Percentiles rank a stretch among this genome's conserved stretches.
Evolutionary conservation across 768 basidiomycete genomes (phyloP).

Genomic region (Podaxis mareebaensis): DNA sequence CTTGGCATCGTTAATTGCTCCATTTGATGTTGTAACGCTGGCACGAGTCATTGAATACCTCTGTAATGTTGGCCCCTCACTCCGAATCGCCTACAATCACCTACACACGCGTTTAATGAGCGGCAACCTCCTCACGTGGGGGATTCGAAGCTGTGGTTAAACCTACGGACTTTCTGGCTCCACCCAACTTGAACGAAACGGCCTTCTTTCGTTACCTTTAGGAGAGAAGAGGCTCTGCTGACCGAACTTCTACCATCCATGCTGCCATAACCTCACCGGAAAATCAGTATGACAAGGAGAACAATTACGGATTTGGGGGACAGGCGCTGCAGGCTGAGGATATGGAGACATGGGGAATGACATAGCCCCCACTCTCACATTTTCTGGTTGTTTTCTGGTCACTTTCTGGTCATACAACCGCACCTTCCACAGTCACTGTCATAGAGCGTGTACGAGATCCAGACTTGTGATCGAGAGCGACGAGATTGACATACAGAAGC

Average conservation of each 20-base stretch:
- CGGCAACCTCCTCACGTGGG: neutral
- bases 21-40: neutral
- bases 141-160: neutral
- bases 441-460: no score
- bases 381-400: no score
- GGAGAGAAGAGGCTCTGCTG: neutral
- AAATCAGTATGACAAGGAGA: neutral
- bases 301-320: neutral
- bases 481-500: no score
- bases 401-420: no score
- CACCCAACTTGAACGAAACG: neutral
- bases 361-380: no score
- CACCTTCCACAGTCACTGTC: no score
- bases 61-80: neutral
- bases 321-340: no score
- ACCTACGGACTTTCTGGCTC: constrained; percentile 2
- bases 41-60: neutral
- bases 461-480: no score
- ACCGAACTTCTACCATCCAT: neutral
- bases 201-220: neutral
- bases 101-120: neutral
- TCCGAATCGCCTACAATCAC: neutral
- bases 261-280: neutral
- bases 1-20: neutral
- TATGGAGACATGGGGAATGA: no score